phyloP scores from a whole-genome alignment of 228 moss, liverwort and hornwort species.

The Sphagnum magellanicum region DNA sequence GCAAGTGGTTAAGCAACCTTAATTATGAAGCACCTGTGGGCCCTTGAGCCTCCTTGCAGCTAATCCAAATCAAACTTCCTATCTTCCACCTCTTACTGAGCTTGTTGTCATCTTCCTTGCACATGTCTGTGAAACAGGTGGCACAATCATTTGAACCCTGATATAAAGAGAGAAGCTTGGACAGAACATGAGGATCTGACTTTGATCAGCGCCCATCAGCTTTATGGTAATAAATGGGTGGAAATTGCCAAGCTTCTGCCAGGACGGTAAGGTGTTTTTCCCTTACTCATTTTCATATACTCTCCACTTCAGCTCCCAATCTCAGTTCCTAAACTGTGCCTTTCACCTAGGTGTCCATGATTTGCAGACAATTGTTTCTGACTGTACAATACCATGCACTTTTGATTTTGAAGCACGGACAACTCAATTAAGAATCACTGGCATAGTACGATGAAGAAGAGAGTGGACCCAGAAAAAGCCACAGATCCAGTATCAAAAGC shows the following conservation, averaged over 20 bases:
- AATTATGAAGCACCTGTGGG: too few relatives aligned
- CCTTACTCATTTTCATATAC: too few relatives aligned
- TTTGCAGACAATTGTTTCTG: too few relatives aligned
- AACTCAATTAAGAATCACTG: conserved; percentile 90
- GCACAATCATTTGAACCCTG: conserved; percentile 97
- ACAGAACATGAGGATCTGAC: conserved; percentile 69
- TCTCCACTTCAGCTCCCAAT: too few relatives aligned
- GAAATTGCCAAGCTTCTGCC: conserved; percentile 81
- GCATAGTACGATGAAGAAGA: conserved; percentile 91
- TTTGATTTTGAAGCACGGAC: conserved; percentile 52
- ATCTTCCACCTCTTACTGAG: too few relatives aligned
- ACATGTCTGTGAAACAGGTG: conserved; percentile 37
- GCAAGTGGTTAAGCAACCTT: conserved; percentile 12
- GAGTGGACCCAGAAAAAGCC: conserved; percentile 50
- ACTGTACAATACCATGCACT: too few relatives aligned
- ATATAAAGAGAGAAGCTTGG: conserved; percentile 79
- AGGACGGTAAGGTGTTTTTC: conserved; percentile 46
- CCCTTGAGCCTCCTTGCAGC: too few relatives aligned
- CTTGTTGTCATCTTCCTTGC: too few relatives aligned
- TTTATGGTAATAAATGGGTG: conserved; percentile 89
- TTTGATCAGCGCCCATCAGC: conserved; percentile 53
- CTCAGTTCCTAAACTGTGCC: too few relatives aligned
- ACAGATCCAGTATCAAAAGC: conserved; percentile 59
- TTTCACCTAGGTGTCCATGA: too few relatives aligned
- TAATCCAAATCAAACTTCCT: too few relatives aligned